phyloP scores from a whole-genome alignment of 177 flowering plant species.

The Telopea speciosissima region DNA sequence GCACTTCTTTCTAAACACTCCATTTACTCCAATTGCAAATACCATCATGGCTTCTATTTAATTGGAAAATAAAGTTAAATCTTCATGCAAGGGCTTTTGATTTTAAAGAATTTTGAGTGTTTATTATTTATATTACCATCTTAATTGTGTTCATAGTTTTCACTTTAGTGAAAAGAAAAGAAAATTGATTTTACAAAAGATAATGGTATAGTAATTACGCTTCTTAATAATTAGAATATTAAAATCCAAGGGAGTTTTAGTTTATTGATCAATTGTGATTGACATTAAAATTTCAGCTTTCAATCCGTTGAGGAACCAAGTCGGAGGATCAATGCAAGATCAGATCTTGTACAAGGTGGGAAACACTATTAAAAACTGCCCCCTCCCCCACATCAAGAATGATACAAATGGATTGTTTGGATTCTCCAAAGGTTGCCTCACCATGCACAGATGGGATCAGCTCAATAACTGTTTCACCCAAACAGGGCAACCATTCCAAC shows the following conservation, averaged over 20 bases:
- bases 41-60: too few relatives aligned
- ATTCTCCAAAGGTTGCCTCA: slow-evolving; percentile 42
- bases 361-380: slow-evolving; percentile 22
- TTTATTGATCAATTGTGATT: too few relatives aligned
- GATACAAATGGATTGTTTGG: slow-evolving; percentile 38
- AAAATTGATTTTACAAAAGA: too few relatives aligned
- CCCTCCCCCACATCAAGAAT: slow-evolving; percentile 22
- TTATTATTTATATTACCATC: too few relatives aligned
- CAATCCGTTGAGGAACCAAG: slow-evolving; percentile 40
- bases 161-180: too few relatives aligned
- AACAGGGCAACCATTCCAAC: slow-evolving; percentile 27
- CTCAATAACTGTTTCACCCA: slow-evolving; percentile 29
- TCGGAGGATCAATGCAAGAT: slow-evolving; percentile 74
- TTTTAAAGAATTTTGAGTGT: too few relatives aligned
- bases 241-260: too few relatives aligned
- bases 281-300: slow-evolving; percentile 29
- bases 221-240: too few relatives aligned
- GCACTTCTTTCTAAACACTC: slow-evolving; percentile 77
- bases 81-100: too few relatives aligned
- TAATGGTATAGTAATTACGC: too few relatives aligned
- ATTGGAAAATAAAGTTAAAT: too few relatives aligned
- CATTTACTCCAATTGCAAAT: slow-evolving; percentile 86
- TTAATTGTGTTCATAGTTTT: too few relatives aligned
- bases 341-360: slow-evolving; percentile 46
- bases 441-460: slow-evolving; percentile 55